Conservation (phyloP, 176 grass and related monocot genomes). For the Oryza punctata region DNA sequence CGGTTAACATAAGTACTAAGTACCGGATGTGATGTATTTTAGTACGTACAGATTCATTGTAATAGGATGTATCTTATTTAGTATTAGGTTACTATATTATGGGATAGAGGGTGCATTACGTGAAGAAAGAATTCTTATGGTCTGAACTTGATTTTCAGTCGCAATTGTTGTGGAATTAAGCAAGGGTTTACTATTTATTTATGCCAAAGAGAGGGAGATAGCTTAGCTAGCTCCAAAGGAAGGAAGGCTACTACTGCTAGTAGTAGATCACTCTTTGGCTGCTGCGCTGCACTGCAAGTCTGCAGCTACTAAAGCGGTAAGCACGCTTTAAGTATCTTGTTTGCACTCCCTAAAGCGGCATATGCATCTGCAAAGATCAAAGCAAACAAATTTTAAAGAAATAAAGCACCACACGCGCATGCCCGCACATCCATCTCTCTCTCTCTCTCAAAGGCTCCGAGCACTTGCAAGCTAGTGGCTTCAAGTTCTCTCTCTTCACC, state of each 20-base stretch:
- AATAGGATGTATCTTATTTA: no score
- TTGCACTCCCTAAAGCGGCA: conserved; percentile 31
- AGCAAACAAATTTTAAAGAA: not conserved
- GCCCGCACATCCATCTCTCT: not conserved
- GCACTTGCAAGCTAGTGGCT: not conserved
- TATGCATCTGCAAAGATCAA: conserved; percentile 14
- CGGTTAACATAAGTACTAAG: no score
- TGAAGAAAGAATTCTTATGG: not conserved
- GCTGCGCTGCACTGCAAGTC: not conserved
- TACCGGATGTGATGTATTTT: no score
- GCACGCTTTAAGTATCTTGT: conserved; percentile 31
- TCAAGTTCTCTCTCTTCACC: not conserved
- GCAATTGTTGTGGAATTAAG: not conserved
- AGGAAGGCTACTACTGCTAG: not conserved
- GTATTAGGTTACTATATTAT: no score
- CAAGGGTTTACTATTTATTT: not conserved
- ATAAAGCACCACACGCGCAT: conserved; percentile 2
- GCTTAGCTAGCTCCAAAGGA: not conserved
- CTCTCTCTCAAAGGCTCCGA: not conserved
- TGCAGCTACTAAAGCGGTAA: conserved; percentile 22
- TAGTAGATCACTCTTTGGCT: not conserved
- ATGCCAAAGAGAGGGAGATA: not conserved
- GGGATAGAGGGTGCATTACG: no score
- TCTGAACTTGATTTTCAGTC: not conserved
- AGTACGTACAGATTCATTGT: no score